Evolutionary conservation across 2,329 filamentous ascomycete genomes (phyloP), one percentile per base, ranked within the genome.

Genomic region (Fusarium gaditjirri): DNA sequence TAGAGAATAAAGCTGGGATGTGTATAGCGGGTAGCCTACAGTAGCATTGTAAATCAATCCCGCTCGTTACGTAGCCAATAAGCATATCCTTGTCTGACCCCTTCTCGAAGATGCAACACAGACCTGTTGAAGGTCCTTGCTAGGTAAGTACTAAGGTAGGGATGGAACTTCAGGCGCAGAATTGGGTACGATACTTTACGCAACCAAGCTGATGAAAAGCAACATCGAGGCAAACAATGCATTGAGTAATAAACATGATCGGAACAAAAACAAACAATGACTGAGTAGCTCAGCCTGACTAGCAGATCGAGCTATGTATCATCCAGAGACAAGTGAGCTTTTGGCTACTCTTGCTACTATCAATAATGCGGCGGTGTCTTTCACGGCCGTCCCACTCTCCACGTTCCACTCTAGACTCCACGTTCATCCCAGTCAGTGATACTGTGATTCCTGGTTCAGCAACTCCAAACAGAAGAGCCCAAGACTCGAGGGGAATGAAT

Each of bases 381-480:
- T 57, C 71, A 63, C 33, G 61, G 58, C 49, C 27, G 72, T 75
- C 62, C 70, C 70, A 70, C 67, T 67, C 70, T 68, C 74, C 74
- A 70, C 59, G 72, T 74, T 69, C 72, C 72, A 73, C 70, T 43
- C 23, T 41, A 64, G 73, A 70, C 74, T 75, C 74, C 73, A 75
- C 73, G 73, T 54, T 65, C 55, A 65, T 65, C 71, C 70, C 42
- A 54, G 65, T 67, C 61, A 62, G 60, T 54, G 35, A 66, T 49
- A 70, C 54, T 57, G 64, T 58, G 59, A 69, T 56, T 65, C 50
- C 64, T 41, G 33, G 33, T 42, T 21, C 38, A 57, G 31, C 47
- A 35, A 31, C 42, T 52, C 35, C 49, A 62, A 58, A 17, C 49
- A 56, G 38, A 53, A 21, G 46, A 39, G 39, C 36, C 44, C 53